A percentile compares a stretch with the other conserved stretches of the same genome.
These are phyloP conservation scores for Sugiyamaella boreocaroliniensis DNA, from an alignment of 805 yeast species.

Conservation along the genomic window DNA sequence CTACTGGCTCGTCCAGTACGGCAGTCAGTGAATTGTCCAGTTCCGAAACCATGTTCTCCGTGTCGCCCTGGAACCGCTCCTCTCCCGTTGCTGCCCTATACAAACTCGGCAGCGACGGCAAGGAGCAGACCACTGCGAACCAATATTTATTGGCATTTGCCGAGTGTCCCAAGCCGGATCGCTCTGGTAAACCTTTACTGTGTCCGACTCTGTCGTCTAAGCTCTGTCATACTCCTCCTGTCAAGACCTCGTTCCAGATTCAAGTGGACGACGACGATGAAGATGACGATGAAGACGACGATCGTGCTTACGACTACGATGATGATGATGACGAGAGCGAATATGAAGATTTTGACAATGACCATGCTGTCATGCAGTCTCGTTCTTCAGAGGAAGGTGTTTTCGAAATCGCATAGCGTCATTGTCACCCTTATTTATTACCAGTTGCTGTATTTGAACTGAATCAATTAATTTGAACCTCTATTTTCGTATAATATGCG, in stretches of 20 bases:
- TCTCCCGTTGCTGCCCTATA: neutral
- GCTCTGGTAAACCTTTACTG: neutral
- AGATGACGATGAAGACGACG: conserved; percentile 13
- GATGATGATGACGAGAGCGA: too few species aligned
- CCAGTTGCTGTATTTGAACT: too few species aligned
- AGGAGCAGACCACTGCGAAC: neutral
- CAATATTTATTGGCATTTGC: neutral
- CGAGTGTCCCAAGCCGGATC: conserved; percentile 8
- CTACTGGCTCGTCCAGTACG: neutral
- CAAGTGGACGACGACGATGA: conserved; percentile 9
- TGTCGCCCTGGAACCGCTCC: neutral
- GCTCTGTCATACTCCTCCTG: conserved; percentile 7
- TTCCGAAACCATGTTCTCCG: neutral
- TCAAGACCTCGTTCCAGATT: neutral
- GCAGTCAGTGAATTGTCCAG: neutral
- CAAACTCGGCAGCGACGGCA: neutral
- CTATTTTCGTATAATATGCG: too few species aligned
- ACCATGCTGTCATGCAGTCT: conserved; percentile 3
- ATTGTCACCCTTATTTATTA: too few species aligned
- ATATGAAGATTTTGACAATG: conserved; percentile 12
- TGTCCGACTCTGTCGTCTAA: neutral
- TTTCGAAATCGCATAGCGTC: too few species aligned
- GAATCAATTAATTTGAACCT: too few species aligned
- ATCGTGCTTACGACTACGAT: neutral
- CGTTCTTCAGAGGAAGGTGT: too few species aligned